Base-by-base conservation (phyloP, 73 alveolate genomes). In the Paramecium primaurelia region DNA sequence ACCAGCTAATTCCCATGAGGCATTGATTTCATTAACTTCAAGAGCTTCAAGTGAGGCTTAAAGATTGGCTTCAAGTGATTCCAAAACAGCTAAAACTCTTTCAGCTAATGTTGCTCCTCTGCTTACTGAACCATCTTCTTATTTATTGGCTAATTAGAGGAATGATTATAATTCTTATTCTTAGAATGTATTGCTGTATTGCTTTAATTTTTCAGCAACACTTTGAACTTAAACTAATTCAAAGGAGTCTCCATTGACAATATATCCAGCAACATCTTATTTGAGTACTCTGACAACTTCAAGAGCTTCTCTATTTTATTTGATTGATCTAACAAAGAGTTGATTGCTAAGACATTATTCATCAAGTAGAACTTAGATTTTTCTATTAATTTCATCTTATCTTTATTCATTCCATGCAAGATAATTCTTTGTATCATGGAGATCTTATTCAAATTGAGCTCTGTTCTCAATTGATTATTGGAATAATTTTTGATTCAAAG, bases 1-100 rank as follows among this genome's bases (percentile, higher is more conserved):
- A 26, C 91, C 91, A 12, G 91, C 91, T 26, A 80, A 49, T 80
- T 80, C 91, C 91, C 91, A 80, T 16, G 91, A 40, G 1, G 91
- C 91, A 80, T 36, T 80, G 51, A 80, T 80, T 80, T 80, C 91
- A 49, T 80, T 80, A 1, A 25, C 44, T 49, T 80, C 75, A 40
- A 80, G 58, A 36, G 47, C 58, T 1, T 40, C n/a, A 26, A 80
- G 75, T 14, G 91, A 80, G 7, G 77, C 71, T 40, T n/a, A 30
- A 26, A 80, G 77, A 5, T 80, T 49, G 14, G 30, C 91, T 45
- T 42, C 91, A 18, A 80, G 45, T 45, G 58, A 26, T 49, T 80
- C 91, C 14, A 80, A 36, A 8, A 80, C 77, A 44, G 16, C 64
- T 8, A 80, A 44, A 10, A 80, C 91, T 80, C 54, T 80, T 47